These are phyloP conservation scores for Chrysanthemum lavandulifolium DNA, from an alignment of 129 eudicot genomes.

Conservation along the genomic window DNA sequence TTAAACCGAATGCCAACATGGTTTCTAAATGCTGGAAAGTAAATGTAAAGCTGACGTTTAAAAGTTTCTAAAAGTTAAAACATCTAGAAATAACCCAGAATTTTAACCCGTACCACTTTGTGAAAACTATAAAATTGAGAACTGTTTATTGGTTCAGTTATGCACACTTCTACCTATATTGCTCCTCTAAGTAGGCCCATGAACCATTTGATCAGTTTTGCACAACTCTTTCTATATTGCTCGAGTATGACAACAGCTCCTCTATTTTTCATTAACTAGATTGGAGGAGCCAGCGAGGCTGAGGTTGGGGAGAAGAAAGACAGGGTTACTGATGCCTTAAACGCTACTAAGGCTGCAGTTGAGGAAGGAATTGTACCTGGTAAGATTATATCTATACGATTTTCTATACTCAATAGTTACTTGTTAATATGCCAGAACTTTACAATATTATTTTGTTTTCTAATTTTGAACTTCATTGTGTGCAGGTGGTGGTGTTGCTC, in stretches of 20 bases:
- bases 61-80: too few species aligned
- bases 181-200: too few species aligned
- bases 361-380: conserved; percentile 85
- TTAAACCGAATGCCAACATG: too few species aligned
- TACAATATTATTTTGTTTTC: background rate
- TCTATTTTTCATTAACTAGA: conserved; percentile 25
- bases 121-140: too few species aligned
- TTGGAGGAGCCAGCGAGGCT: conserved; percentile 84
- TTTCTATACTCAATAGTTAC: background rate
- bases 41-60: too few species aligned
- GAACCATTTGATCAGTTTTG: too few species aligned
- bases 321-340: conserved; percentile 78
- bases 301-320: conserved; percentile 79
- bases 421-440: background rate
- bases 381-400: conserved; percentile 9
- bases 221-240: background rate
- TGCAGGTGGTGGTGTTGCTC: conserved; percentile 84
- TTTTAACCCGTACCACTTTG: too few species aligned
- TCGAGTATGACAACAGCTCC: background rate
- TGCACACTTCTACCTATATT: too few species aligned
- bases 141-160: too few species aligned
- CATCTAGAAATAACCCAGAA: too few species aligned
- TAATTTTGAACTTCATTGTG: background rate
- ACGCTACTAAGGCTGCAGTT: conserved; percentile 87
- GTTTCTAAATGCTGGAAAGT: too few species aligned